Conservation (phyloP, 202 grass and related monocot species). For the Zoysia matrella region DNA sequence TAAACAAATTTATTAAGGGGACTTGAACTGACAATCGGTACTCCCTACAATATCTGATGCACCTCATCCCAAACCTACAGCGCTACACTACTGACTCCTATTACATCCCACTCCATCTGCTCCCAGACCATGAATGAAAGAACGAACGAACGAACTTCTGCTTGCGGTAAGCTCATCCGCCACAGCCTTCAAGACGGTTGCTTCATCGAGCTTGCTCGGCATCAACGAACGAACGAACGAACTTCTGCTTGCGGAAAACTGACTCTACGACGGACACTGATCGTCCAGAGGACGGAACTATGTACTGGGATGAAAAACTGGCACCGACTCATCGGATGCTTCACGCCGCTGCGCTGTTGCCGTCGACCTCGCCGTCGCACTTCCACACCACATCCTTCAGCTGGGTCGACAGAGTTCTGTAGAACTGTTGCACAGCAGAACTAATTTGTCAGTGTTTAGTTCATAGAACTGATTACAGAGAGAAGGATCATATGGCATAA, state of each 20-base stretch:
- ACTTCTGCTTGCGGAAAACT: conserved; percentile 37
- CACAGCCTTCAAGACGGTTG: conserved; percentile 35
- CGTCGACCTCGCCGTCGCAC: conserved; percentile 69
- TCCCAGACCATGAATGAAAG: conserved; percentile 30
- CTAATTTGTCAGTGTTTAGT: background rate
- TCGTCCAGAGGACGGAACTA: conserved; percentile 40
- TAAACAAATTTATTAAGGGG: background rate
- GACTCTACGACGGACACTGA: conserved; percentile 38
- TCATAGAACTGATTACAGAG: background rate
- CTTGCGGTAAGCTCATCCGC: conserved; percentile 47
- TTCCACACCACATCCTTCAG: conserved; percentile 98
- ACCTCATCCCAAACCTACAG: background rate
- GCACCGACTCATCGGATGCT: background rate
- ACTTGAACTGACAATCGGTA: conserved; percentile 16
- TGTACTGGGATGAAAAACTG: conserved; percentile 35
- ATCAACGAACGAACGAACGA: conserved; percentile 63
- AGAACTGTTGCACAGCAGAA: conserved; percentile 66
- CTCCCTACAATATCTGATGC: conserved; percentile 14
- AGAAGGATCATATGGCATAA: conserved; percentile 12
- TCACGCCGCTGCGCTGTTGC: conserved; percentile 42
- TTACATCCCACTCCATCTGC: conserved; percentile 11
- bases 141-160: background rate
- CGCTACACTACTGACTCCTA: background rate
- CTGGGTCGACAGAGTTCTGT: conserved; percentile 71
- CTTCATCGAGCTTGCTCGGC: conserved; percentile 48